Base-by-base conservation (phyloP, 1,139 yeast species). In the Pichia sp. region DNA sequence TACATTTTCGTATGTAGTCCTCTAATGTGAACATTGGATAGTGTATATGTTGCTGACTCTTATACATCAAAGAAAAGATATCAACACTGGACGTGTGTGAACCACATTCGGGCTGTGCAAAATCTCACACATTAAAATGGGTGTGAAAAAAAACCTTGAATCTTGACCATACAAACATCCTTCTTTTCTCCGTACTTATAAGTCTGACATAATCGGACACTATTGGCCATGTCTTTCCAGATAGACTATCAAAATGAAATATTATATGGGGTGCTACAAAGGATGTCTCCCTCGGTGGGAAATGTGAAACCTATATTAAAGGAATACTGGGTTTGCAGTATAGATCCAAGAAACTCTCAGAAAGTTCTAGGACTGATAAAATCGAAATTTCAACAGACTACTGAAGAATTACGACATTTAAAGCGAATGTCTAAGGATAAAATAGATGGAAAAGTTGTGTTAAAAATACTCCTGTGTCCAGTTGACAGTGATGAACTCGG, bases 271-370 rank as follows among this genome's bases (percentile, higher is more conserved):
- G 61, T 65, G 11, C 67, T 83, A 21, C 69, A 75, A 49, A 85
- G 83, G 53, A 63, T 83, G 2, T 58, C 59, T 18, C 53, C 58
- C 1, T 24, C 57, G 2, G 58, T 55, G 7, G 49, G 52, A 2
- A 54, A 58, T 1, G 54, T 62, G 9, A 62, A 61, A 17, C 71
- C 75, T 4, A 58, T 65, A 4, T 61, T 82, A 11, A 65, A 72
- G 3, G 65, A 68, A 4, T 83, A 77, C 2, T 87, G 95, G 94
- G 69, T 79, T 1, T 66, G 76, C 6, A 65, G 65, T 27, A 72
- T 81, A 8, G 62, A 70, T 8, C 79, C 85, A 0, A 62, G 58
- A 48, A 60, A 65, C 11, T 74, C 83, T 10, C 57, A 68, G 12
- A 48, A 54, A 30, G 59, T 71, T 14, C 58, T 74, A 19, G 48